Evolutionary conservation across 306 rosid species (phyloP), one percentile per base, ranked within the genome.

Genomic region (Erythrophleum fordii): DNA sequence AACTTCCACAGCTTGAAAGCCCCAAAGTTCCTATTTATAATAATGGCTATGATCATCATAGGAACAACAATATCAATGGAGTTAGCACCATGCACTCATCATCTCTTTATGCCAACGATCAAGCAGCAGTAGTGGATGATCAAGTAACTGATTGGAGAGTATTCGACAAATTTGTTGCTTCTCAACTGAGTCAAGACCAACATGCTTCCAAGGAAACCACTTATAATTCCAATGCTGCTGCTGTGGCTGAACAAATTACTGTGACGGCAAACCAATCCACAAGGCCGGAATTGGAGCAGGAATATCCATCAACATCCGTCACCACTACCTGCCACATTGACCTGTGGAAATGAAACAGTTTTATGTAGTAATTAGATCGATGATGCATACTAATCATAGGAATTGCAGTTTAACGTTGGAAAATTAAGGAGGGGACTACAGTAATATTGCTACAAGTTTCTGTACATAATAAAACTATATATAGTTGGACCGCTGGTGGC

Each of bases 1-100:
- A 92, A 49, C 97, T 94, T 68, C 98, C 97, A 23, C 97, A 89
- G 20, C 84, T 94, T 3, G 97, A 92, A 67, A 92, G 94, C 88
- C 97, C 97, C 11, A 90, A 64, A 61, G 42, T 89, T 69, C 20
- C 73, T 14, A 48, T 12, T 48, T 48, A 48, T 10, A 52, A 4
- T 31, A 31, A 31, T 31, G 35, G 34, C 31, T 58, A 23, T 5
- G 64, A 25, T 25, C 64, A 11, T 12, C 23, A 9, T 7, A 51
- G 2, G 0, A 51, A 52, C n/a, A 17, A n/a, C 22, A 53, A 8
- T 6, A 53, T 5, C 11, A 52, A n/a, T n/a, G 56, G 6, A 3
- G 3, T 49, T 29, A 80, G 60, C 42, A 62, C 73, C 16, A 42
- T 84, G 83, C 90, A 85, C 23, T 65, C 79, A 9, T 85, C 79